These are phyloP conservation scores for Piloderma croceum DNA, from an alignment of 768 basidiomycete species.

Conservation along the genomic window DNA sequence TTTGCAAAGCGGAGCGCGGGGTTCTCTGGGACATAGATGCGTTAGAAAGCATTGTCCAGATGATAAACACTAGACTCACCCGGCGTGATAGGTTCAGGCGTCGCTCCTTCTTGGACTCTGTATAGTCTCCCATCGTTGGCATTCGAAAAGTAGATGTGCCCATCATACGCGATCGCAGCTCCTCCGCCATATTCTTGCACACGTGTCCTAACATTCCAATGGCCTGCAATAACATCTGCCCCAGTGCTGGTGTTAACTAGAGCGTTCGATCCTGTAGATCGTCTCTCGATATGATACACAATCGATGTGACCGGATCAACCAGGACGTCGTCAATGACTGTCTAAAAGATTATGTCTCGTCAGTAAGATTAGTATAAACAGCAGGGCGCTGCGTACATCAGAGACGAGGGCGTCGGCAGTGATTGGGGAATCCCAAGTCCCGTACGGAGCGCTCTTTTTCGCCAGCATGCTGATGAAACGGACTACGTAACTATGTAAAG, in stretches of 20 bases:
- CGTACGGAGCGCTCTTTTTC: slow-evolving; percentile 27
- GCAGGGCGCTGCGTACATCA: slow-evolving; percentile 11
- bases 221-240: slow-evolving; percentile 47
- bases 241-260: slow-evolving; percentile 47
- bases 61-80: slow-evolving; percentile 34
- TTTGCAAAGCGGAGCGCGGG: slow-evolving; percentile 56
- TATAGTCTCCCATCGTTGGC: slow-evolving; percentile 50
- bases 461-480: too few species aligned
- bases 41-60: slow-evolving; percentile 5
- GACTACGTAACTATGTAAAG: too few species aligned
- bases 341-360: background rate
- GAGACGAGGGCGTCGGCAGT: slow-evolving; percentile 24
- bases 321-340: slow-evolving; percentile 35
- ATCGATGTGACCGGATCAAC: slow-evolving; percentile 44
- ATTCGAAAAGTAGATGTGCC: slow-evolving; percentile 55
- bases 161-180: slow-evolving; percentile 46
- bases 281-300: slow-evolving; percentile 53
- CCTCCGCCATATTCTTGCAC: slow-evolving; percentile 75
- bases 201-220: slow-evolving; percentile 50
- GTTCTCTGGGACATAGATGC: slow-evolving; percentile 31
- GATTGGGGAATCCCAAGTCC: slow-evolving; percentile 34
- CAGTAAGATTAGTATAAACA: background rate
- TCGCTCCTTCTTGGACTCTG: slow-evolving; percentile 24
- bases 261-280: slow-evolving; percentile 53
- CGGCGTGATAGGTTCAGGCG: slow-evolving; percentile 49